Percentiles rank a stretch among this genome's conserved stretches.
These are phyloP conservation scores for Dendryphion nanum DNA, from an alignment of 2,329 filamentous ascomycete species.

Conservation along the genomic window DNA sequence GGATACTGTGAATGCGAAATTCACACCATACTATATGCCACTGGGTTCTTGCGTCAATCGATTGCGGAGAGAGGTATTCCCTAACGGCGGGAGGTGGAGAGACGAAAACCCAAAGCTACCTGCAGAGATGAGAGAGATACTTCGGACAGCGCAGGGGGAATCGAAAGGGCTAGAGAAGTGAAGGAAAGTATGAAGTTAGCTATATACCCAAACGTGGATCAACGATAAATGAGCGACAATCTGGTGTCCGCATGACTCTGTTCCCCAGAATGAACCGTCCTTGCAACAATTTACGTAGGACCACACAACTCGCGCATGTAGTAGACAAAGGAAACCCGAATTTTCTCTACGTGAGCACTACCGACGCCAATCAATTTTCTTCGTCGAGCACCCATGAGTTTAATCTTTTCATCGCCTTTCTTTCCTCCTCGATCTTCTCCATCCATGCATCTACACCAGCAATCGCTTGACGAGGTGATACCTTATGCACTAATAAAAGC, in stretches of 20 bases:
- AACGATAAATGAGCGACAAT: too few relatives aligned
- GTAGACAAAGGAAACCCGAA: too few relatives aligned
- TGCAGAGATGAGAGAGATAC: neutral
- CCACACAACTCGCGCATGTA: too few relatives aligned
- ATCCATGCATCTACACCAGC: neutral
- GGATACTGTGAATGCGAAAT: constrained; percentile 8
- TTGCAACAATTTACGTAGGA: too few relatives aligned
- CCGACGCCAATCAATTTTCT: too few relatives aligned
- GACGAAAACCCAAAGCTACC: neutral
- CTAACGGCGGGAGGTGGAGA: neutral
- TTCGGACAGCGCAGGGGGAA: neutral
- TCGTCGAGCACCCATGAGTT: neutral
- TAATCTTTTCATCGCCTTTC: neutral
- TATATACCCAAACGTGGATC: too few relatives aligned
- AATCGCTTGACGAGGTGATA: neutral
- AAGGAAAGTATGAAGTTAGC: too few relatives aligned
- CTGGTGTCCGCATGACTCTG: too few relatives aligned
- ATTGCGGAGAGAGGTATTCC: neutral
- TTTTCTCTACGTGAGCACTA: too few relatives aligned
- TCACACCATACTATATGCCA: constrained; percentile 4
- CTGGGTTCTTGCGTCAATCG: neutral
- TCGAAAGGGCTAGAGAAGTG: neutral
- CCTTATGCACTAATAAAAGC: neutral
- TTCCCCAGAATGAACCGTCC: too few relatives aligned
- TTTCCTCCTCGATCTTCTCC: neutral